A percentile compares a stretch with the other conserved stretches of the same genome.
Evolutionary conservation across 2,329 filamentous ascomycete genomes (phyloP).

Genomic region (Aspergillus pseudoterreus): DNA sequence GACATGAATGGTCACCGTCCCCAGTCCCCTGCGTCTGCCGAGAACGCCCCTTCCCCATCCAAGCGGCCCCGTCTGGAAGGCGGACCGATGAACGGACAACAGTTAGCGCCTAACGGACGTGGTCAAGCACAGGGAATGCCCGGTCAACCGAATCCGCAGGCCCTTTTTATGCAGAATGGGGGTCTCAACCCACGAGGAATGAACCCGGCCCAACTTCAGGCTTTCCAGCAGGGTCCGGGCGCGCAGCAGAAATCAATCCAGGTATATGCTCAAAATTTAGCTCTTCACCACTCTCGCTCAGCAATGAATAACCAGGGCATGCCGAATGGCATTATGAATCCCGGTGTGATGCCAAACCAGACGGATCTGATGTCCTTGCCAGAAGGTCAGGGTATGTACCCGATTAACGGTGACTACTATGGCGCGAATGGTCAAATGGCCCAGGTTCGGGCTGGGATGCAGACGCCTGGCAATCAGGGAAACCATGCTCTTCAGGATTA

Average conservation of each 20-base stretch:
- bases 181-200: slow-evolving; percentile 73
- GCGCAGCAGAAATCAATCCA: slow-evolving; percentile 80
- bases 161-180: slow-evolving; percentile 56
- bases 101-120: slow-evolving; percentile 72
- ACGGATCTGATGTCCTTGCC: slow-evolving; percentile 79
- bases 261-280: slow-evolving; percentile 79
- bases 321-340: slow-evolving; percentile 66
- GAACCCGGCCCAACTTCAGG: slow-evolving; percentile 71
- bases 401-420: slow-evolving; percentile 55
- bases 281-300: slow-evolving; percentile 73
- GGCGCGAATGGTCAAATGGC: slow-evolving; percentile 54
- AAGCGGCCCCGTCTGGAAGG: slow-evolving; percentile 83
- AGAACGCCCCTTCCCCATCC: slow-evolving; percentile 87
- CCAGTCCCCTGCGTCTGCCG: slow-evolving; percentile 74
- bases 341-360: slow-evolving; percentile 65
- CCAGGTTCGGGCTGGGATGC: slow-evolving; percentile 36
- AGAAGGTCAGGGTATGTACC: slow-evolving; percentile 51
- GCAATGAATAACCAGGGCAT: slow-evolving; percentile 76
- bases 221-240: slow-evolving; percentile 49
- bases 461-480: slow-evolving; percentile 39
- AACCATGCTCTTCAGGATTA: slow-evolving; percentile 67
- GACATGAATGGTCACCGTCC: slow-evolving; percentile 78
- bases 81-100: slow-evolving; percentile 68
- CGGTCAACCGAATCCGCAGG: slow-evolving; percentile 59
- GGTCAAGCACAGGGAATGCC: slow-evolving; percentile 68